A percentile compares a stretch with the other conserved stretches of the same genome.
These are phyloP conservation scores for Cutaneotrichosporon mucoides DNA, from an alignment of 1,284 basidiomycete species.

Conservation along the genomic window DNA sequence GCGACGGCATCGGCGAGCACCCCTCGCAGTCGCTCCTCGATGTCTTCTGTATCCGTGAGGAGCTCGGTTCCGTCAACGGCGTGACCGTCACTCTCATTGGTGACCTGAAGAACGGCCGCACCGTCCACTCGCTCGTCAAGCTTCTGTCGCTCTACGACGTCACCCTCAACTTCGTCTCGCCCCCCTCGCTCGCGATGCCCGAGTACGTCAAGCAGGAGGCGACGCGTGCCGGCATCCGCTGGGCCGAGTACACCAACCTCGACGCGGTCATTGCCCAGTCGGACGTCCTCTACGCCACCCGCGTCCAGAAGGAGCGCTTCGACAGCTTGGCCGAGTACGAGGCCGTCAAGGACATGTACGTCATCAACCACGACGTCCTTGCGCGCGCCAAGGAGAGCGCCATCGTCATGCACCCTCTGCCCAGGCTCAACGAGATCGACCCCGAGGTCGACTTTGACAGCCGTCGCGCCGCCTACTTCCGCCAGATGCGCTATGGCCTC, in stretches of 20 bases:
- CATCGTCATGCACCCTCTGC: conserved; percentile 98
- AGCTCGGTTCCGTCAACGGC: conserved; percentile 96
- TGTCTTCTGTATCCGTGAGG: conserved; percentile 95
- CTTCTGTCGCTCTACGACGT: conserved; percentile 87
- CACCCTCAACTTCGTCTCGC: conserved; percentile 93
- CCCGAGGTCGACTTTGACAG: conserved; percentile 97
- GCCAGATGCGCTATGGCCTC: conserved; percentile 97
- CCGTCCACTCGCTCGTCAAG: conserved; percentile 92
- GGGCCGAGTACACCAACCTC: conserved; percentile 75
- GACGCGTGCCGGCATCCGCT: conserved; percentile 72
- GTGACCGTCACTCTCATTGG: conserved; percentile 90
- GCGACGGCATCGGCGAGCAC: conserved; percentile 96
- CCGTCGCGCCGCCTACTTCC: conserved; percentile 91
- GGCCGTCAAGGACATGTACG: conserved; percentile 85
- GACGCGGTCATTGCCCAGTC: conserved; percentile 87
- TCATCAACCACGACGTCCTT: conserved; percentile 89
- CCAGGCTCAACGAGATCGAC: conserved; percentile 93
- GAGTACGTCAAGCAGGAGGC: conserved; percentile 76
- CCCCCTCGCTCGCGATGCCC: conserved; percentile 87
- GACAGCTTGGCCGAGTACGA: conserved; percentile 76
- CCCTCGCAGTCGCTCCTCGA: conserved; percentile 94
- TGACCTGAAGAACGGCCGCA: conserved; percentile 97
- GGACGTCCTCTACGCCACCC: conserved; percentile 97
- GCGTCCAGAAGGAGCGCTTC: conserved; percentile 95
- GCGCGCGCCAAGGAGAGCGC: conserved; percentile 89